Evolutionary conservation across 2,329 filamentous ascomycete species (phyloP), one percentile per base, ranked within the genome.

Genomic region (Cercospora sojina): DNA sequence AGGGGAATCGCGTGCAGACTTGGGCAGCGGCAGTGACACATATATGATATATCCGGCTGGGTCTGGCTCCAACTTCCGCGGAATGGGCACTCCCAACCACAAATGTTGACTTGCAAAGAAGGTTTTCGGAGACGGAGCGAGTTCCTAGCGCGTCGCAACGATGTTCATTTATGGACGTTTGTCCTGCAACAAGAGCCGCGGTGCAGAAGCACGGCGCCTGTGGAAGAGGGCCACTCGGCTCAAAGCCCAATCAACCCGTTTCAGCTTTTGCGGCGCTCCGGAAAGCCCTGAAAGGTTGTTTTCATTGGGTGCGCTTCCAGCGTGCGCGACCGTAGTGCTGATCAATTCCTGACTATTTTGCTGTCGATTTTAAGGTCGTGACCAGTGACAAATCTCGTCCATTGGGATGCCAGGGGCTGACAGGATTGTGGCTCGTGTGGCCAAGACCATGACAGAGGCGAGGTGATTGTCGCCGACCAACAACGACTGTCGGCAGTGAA

Each of bases 331-430:
- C 27, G 29, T 18, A 16, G 53, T 57, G 53, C 53, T 57, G 53
- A 57, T 57, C 53, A 57, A 57, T 32, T 57, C n/a, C 27, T 35
- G 53, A 29, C 31, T 31, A 57, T 57, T 57, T 31, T 57, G 53
- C 53, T 35, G 53, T 57, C 18, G 27, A 29, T 32, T 57, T 57
- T 57, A 35, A 32, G 13, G 53, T 57, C 53, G 10, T 35, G 53
- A 35, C 53, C 53, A 57, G 53, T 57, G 53, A 57, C 53, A 57
- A 57, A 57, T 57, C 16, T 29, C 53, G n/a, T 31, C 2, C 18
- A 31, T 57, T 32, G 16, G 18, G 27, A 31, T 35, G 53, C 53
- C 29, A 57, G 53, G 27, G 31, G 53, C 27, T 27, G 27, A 20
- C 27, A 35, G 53, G 47, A 51, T 51, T 35, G 53, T 57, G 53